phyloP scores from a whole-genome alignment of 2,329 filamentous ascomycete genomes.

The Aquanectria penicillioides region DNA sequence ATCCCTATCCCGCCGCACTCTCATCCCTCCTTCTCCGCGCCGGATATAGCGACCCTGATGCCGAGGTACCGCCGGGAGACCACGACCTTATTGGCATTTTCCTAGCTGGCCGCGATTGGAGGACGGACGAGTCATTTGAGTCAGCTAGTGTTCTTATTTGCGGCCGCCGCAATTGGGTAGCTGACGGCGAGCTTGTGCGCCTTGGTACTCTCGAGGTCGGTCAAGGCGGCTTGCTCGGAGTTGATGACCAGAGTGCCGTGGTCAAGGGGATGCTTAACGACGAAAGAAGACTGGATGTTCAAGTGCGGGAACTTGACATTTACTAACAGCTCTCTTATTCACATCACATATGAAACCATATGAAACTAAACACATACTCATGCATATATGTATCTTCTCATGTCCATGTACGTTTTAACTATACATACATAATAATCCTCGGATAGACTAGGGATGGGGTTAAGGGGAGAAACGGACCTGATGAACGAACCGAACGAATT shows the following conservation, averaged over 20 bases:
- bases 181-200: conserved; percentile 42
- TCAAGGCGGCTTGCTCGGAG: conserved; percentile 40
- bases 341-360: not conserved
- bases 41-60: conserved; percentile 22
- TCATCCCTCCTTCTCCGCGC: conserved; percentile 36
- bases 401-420: conserved; percentile 23
- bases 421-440: conserved; percentile 34
- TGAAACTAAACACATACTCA: conserved; percentile 8
- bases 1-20: conserved; percentile 30
- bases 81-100: conserved; percentile 42
- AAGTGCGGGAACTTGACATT: conserved; percentile 48
- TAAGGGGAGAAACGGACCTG: conserved; percentile 19
- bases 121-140: conserved; percentile 37
- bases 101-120: conserved; percentile 46
- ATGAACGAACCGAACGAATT: conserved; percentile 20
- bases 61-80: conserved; percentile 35
- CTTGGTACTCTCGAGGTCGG: conserved; percentile 44
- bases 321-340: conserved; percentile 38
- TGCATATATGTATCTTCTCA: conserved; percentile 19
- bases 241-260: conserved; percentile 36
- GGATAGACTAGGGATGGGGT: conserved; percentile 24
- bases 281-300: conserved; percentile 41
- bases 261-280: conserved; percentile 43
- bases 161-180: conserved; percentile 40
- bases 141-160: conserved; percentile 45